These are phyloP conservation scores for Lepiota brunneoincarnata DNA, from an alignment of 768 basidiomycete species.

Conservation along the genomic window DNA sequence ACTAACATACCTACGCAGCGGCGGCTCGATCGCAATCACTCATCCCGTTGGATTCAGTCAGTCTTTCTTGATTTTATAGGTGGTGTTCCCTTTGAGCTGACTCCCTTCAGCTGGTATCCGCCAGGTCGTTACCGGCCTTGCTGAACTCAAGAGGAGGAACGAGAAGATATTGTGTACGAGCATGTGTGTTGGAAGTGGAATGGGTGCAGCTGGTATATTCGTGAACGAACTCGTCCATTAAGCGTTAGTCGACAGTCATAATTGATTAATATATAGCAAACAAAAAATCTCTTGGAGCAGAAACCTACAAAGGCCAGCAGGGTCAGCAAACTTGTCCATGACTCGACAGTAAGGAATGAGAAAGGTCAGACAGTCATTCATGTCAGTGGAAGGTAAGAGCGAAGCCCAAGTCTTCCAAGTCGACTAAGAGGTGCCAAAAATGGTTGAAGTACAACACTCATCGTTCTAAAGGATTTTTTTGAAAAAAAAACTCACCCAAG, in stretches of 20 bases:
- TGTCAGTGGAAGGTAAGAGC: constrained; percentile 67
- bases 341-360: constrained; percentile 6
- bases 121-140: constrained; percentile 86
- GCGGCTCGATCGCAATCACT: constrained; percentile 81
- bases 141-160: constrained; percentile 70
- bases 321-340: constrained; percentile 1
- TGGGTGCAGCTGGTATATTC: constrained; percentile 83
- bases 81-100: constrained; percentile 11
- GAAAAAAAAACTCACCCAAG: constrained; percentile 26
- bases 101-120: constrained; percentile 66
- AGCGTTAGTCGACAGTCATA: constrained; percentile 2
- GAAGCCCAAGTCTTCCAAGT: constrained; percentile 40
- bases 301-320: not conserved
- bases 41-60: constrained; percentile 85
- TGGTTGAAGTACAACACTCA: constrained; percentile 72
- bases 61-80: constrained; percentile 20
- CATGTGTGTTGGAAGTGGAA: constrained; percentile 78
- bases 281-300: not conserved
- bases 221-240: constrained; percentile 56
- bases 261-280: not conserved
- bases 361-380: constrained; percentile 77
- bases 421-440: constrained; percentile 96
- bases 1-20: constrained; percentile 40
- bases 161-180: constrained; percentile 77
- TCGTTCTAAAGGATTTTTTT: too few relatives aligned